Evolutionary conservation across 1,139 yeast genomes (phyloP), one percentile per base, ranked within the genome.

Genomic region (Arxiozyma telluris): DNA sequence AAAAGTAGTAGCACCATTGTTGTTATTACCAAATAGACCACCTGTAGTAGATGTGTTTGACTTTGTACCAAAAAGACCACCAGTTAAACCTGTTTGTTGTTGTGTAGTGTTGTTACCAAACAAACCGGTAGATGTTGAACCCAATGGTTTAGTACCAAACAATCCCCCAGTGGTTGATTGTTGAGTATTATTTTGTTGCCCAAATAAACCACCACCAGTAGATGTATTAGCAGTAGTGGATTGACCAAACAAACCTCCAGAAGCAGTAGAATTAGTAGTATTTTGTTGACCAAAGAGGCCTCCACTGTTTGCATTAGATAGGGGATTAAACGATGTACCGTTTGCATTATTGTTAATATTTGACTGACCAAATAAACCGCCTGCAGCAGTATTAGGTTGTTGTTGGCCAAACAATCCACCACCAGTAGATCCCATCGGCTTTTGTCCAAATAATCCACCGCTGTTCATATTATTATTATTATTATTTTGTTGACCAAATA

Each of bases 31-130:
- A 61, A 71, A 71, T 38, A 65, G 51, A 7, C 67, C 66, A 15
- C 68, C 65, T 20, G 60, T 52, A 51, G 48, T 57, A 51, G 43
- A 54, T 53, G 41, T 46, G 30, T 43, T 27, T 25, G 50, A 44
- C 21, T 57, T 61, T 25, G 64, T 59, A 1, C 78, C 79, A 61
- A 72, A 73, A 5, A 71, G 67, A 8, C 74, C 74, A 57, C 66
- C 58, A 1, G 54, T 61, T 11, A 34, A 34, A 20, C 46, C 23
- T 43, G 39, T 22, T 38, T 42, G 48, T 30, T 52, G 44, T 27
- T n/a, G 15, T n/a, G 27, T n/a, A 25, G 27, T 44, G 1, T 53
- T 58, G 42, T 52, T 55, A 49, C 52, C 74, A 61, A 72, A 70
- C 41, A 66, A 50, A 4, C 68, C 67, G 12, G 39, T 34, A 12